Percentiles rank a stretch among this genome's conserved stretches.
phyloP scores from a whole-genome alignment of 1,284 basidiomycete genomes.

The Cryptococcus hybrid region DNA sequence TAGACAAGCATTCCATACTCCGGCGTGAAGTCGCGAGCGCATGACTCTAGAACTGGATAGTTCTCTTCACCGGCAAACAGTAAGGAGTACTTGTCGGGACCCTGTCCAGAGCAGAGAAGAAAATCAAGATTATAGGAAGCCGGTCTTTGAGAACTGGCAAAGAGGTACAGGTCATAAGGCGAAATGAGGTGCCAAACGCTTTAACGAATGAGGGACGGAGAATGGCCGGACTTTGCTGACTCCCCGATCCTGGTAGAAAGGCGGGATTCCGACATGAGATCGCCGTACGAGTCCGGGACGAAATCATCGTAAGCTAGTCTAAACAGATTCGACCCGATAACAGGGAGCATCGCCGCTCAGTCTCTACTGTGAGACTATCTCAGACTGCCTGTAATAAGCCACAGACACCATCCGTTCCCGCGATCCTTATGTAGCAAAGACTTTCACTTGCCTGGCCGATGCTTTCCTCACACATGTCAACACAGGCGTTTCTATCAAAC shows the following conservation, averaged over 20 bases:
- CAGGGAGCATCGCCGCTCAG: neutral
- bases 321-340: neutral
- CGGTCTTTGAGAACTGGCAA: constrained; percentile 1
- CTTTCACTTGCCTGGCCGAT: neutral
- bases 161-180: neutral
- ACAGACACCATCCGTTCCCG: neutral
- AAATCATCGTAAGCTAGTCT: neutral
- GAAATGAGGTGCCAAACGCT: neutral
- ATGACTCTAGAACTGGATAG: constrained; percentile 22
- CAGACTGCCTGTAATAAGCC: neutral
- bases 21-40: constrained; percentile 34
- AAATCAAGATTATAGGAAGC: neutral
- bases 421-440: no score
- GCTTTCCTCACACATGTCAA: neutral
- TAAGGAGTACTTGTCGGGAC: neutral
- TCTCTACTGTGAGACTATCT: neutral
- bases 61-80: constrained; percentile 21
- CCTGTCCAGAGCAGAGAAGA: neutral
- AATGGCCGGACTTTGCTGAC: constrained; percentile 1
- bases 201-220: neutral
- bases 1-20: constrained; percentile 2
- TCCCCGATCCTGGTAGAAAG: constrained; percentile 7
- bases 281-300: neutral
- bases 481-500: neutral
- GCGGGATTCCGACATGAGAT: neutral